Evolutionary conservation across 2,329 filamentous ascomycete species (phyloP).

Genomic region (Colletotrichum ledebouriae): DNA sequence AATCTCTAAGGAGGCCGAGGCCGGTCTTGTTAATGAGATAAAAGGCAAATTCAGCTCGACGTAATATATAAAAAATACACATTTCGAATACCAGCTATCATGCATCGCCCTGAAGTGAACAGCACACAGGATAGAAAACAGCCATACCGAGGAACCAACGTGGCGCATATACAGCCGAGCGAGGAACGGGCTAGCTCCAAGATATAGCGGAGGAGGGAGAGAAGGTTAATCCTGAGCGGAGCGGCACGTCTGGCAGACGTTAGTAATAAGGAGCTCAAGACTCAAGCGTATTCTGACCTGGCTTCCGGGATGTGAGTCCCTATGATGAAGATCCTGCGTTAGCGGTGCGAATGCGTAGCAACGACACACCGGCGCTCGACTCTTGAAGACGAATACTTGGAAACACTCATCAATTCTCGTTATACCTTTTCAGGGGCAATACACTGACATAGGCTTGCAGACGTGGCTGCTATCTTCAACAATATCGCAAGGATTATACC

Average conservation of each 20-base stretch:
- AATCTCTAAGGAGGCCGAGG: neutral
- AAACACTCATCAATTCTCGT: neutral
- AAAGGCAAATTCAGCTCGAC: neutral
- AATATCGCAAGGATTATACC: neutral
- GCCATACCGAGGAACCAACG: neutral
- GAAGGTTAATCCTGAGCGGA: neutral
- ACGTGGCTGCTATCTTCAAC: neutral
- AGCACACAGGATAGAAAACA: neutral
- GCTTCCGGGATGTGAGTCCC: neutral
- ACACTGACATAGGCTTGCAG: conserved; percentile 4
- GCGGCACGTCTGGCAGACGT: neutral
- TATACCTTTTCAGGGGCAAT: neutral
- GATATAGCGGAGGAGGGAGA: neutral
- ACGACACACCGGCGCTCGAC: neutral
- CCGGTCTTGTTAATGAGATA: neutral
- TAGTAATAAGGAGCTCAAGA: conserved; percentile 1
- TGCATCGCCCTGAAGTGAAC: conserved; percentile 2
- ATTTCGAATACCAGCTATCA: neutral
- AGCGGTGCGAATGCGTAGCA: neutral
- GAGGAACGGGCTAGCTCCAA: neutral
- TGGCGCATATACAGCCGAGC: neutral
- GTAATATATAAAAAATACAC: neutral
- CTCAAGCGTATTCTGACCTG: neutral
- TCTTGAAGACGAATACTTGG: neutral
- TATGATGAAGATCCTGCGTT: neutral